Evolutionary conservation across 257 asterid species (phyloP), one percentile per base, ranked within the genome.

Genomic region (Verbena officinalis): DNA sequence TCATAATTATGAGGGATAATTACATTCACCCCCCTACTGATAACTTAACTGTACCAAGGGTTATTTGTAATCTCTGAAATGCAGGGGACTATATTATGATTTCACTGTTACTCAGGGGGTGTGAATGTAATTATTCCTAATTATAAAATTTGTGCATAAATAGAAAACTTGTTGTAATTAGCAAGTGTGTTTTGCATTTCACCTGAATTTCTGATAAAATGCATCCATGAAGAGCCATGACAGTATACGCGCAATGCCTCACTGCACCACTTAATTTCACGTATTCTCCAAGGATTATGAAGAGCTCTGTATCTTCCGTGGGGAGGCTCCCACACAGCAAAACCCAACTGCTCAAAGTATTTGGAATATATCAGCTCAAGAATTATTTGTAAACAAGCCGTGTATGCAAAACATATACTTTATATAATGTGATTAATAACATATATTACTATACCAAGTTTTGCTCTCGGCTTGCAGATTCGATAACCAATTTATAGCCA

Each of bases 191-290:
- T 1, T n/a, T 19, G 3, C 0, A 38, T 2, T 43, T 58, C 55
- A 86, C 95, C 91, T 81, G 93, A 74, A 89, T 86, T 77, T 89
- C 95, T n/a, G 91, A 84, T n/a, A 86, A 78, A 56, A 86, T 73
- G 82, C 93, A 84, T 30, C 95, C 96, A 65, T 89, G 95, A 59
- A 89, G 80, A 30, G 96, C 95, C 96, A 89, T 89, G 50, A 89
- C 93, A 65, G 73, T 79, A 67, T 84, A 86, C 15, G 96, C 82
- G 34, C 96, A 89, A 64, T 84, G 90, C 80, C 95, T 83, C 39
- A 84, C 73, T 19, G 95, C 84, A 50, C 73, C 79, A 23, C 96
- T 84, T 15, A 79, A 75, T 75, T 79, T 81, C 27, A 89, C 87
- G 69, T 78, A 86, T 72, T 55, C 15, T 79, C 95, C 95, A 84